These are phyloP conservation scores for Capsicum baccatum DNA, from an alignment of 257 asterid species.

Conservation along the genomic window DNA sequence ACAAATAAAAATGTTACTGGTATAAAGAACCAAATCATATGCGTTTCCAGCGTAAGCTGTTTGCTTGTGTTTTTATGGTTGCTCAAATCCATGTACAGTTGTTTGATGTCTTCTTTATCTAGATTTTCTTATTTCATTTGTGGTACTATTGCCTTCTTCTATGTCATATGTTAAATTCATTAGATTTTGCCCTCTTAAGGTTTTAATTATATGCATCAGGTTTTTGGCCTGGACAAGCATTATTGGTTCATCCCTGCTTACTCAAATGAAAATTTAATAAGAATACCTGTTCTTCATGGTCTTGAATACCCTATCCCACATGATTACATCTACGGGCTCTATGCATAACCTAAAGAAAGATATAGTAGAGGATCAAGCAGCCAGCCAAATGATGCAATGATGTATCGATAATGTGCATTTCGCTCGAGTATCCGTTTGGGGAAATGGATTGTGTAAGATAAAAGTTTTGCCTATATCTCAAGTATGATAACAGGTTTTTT, in stretches of 20 bases:
- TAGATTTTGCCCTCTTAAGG: background rate
- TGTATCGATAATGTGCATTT: background rate
- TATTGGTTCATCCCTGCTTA: slow-evolving; percentile 75
- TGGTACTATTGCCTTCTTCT: background rate
- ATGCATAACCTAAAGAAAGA: background rate
- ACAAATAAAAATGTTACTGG: background rate
- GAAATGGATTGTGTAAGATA: slow-evolving; percentile 37
- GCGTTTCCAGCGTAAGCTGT: background rate
- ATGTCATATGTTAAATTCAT: background rate
- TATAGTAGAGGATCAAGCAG: background rate
- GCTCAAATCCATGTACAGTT: background rate
- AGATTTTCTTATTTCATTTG: background rate
- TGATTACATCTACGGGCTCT: background rate
- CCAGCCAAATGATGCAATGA: background rate
- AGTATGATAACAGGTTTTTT: slow-evolving; percentile 27
- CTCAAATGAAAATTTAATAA: slow-evolving; percentile 69
- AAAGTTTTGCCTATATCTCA: background rate
- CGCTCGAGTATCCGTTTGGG: background rate
- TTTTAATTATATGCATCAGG: slow-evolving; percentile 42
- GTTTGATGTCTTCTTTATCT: slow-evolving; percentile 10
- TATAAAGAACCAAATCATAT: slow-evolving; percentile 2
- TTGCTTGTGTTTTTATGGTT: background rate
- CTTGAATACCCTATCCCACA: slow-evolving; percentile 55
- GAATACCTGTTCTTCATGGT: slow-evolving; percentile 79
- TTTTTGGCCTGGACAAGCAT: slow-evolving; percentile 66